Evolutionary conservation across 257 asterid genomes (phyloP).

Genomic region (Ophiorrhiza pumila): DNA sequence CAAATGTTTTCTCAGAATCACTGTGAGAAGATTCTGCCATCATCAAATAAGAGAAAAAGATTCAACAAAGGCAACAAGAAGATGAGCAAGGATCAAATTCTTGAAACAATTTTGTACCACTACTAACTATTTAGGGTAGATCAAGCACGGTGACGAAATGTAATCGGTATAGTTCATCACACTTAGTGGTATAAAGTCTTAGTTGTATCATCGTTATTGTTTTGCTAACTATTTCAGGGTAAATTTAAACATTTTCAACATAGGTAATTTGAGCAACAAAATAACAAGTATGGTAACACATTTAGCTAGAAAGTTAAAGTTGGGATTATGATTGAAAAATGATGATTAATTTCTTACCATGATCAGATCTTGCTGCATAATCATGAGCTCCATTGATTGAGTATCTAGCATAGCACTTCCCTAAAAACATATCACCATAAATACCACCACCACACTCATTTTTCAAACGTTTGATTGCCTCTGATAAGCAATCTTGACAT

Average conservation of each 20-base stretch:
- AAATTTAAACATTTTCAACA: no score
- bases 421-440: slow-evolving; percentile 87
- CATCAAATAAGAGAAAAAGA: not conserved
- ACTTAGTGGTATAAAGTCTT: no score
- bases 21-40: slow-evolving; percentile 45
- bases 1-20: slow-evolving; percentile 83
- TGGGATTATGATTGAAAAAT: not conserved
- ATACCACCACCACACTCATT: slow-evolving; percentile 89
- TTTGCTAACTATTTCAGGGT: no score
- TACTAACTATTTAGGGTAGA: no score
- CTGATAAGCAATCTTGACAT: slow-evolving; percentile 86
- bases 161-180: no score
- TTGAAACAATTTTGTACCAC: no score
- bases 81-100: no score
- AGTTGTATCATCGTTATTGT: no score
- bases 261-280: not conserved
- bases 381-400: slow-evolving; percentile 58
- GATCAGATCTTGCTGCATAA: slow-evolving; percentile 41
- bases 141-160: no score
- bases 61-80: not conserved
- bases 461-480: slow-evolving; percentile 71
- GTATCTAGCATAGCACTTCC: slow-evolving; percentile 88
- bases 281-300: not conserved
- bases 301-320: not conserved
- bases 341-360: slow-evolving; percentile 36